Percentiles rank a stretch among this genome's conserved stretches.
Evolutionary conservation across 1,284 basidiomycete species (phyloP).

Genomic region (Cryptococcus sp.): DNA sequence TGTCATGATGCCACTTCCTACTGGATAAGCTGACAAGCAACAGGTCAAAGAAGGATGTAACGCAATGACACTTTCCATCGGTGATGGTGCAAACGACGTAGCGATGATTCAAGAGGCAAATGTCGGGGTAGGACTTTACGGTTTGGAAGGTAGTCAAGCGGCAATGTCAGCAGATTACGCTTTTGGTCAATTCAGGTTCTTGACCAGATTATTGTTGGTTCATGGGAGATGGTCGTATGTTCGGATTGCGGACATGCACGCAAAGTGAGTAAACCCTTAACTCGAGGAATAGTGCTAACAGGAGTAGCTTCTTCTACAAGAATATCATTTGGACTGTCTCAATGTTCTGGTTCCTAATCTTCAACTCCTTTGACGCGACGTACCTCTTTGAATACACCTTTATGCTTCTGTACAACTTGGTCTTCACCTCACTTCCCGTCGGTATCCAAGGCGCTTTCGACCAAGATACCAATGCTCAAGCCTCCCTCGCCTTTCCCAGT

Average conservation of each 20-base stretch:
- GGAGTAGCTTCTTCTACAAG: constrained; percentile 84
- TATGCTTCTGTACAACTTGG: constrained; percentile 80
- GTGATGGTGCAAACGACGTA: constrained; percentile 64
- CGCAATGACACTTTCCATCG: constrained; percentile 95
- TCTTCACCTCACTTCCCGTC: constrained; percentile 92
- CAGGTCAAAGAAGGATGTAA: constrained; percentile 90
- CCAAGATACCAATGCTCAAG: constrained; percentile 88
- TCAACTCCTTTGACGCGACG: constrained; percentile 88
- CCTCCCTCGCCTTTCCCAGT: constrained; percentile 85
- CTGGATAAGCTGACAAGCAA: constrained; percentile 1
- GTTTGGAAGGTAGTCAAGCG: constrained; percentile 93
- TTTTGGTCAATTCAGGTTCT: constrained; percentile 92
- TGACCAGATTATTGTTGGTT: constrained; percentile 87
- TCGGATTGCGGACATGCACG: constrained; percentile 93
- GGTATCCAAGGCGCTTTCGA: constrained; percentile 90
- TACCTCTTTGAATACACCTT: constrained; percentile 96
- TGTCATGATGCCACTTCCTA: constrained; percentile 28
- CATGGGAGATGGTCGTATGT: constrained; percentile 97
- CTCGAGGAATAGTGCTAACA: constrained; percentile 4
- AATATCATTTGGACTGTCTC: constrained; percentile 57
- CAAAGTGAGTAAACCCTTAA: constrained; percentile 53
- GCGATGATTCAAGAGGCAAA: constrained; percentile 87
- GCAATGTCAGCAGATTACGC: constrained; percentile 99
- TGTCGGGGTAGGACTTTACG: constrained; percentile 88
- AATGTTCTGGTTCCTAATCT: constrained; percentile 91